phyloP scores from a whole-genome alignment of 495 filamentous ascomycete genomes.

The Xylaria grammica region DNA sequence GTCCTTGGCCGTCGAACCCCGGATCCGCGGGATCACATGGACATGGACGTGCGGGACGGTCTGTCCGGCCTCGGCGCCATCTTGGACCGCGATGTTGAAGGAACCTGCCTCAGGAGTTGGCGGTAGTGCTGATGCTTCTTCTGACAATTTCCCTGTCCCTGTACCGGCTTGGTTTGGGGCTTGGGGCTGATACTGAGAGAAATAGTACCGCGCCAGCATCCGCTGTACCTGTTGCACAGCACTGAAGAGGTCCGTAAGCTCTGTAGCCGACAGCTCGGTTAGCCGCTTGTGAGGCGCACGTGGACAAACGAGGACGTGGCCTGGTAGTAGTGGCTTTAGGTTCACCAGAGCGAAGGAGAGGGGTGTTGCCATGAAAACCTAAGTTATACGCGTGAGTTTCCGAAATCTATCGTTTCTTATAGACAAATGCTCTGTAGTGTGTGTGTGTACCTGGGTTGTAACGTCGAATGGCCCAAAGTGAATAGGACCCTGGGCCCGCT shows the following conservation, averaged over 20 bases:
- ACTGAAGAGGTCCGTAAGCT: conserved; percentile 83
- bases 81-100: conserved; percentile 93
- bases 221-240: conserved; percentile 81
- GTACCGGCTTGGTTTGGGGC: neutral
- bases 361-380: conserved; percentile 85
- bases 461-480: conserved; percentile 70
- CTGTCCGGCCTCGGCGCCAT: conserved; percentile 87
- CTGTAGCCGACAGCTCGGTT: conserved; percentile 71
- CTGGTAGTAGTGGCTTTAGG: conserved; percentile 91
- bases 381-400: neutral
- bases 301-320: conserved; percentile 86
- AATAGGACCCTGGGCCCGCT: conserved; percentile 39
- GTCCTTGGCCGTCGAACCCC: conserved; percentile 47
- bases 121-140: neutral
- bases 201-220: conserved; percentile 77
- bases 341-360: conserved; percentile 87
- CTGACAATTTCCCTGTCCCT: neutral
- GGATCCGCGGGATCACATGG: conserved; percentile 84
- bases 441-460: conserved; percentile 57
- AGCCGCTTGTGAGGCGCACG: conserved; percentile 69
- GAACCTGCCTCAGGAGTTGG: conserved; percentile 49
- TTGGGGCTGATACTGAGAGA: conserved; percentile 33
- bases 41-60: conserved; percentile 89
- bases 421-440: too few relatives aligned
- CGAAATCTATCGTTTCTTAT: too few relatives aligned